phyloP scores from a whole-genome alignment of 164 flowering plant genomes.

The Taxillus chinensis region DNA sequence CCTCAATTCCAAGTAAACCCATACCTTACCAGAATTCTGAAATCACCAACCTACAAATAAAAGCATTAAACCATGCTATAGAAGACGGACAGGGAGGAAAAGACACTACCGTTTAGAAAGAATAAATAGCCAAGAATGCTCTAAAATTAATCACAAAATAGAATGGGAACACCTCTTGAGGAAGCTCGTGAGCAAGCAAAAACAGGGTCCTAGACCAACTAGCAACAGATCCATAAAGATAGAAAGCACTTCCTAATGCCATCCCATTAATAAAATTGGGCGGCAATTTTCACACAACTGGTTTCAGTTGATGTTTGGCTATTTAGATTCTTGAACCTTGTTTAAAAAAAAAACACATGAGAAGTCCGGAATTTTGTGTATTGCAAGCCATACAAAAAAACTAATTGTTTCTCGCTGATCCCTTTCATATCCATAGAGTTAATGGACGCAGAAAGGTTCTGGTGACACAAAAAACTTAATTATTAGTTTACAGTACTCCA shows the following conservation, averaged over 20 bases:
- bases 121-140: too few relatives aligned
- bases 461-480: too few relatives aligned
- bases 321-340: too few relatives aligned
- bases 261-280: conserved; percentile 98
- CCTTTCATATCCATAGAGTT: too few relatives aligned
- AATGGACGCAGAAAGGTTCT: too few relatives aligned
- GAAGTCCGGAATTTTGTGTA: too few relatives aligned
- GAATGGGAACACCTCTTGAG: conserved; percentile 73
- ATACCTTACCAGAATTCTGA: conserved; percentile 90
- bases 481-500: too few relatives aligned
- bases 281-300: conserved; percentile 40
- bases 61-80: background rate
- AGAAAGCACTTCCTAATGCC: conserved; percentile 98
- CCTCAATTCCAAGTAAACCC: conserved; percentile 72
- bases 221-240: conserved; percentile 89
- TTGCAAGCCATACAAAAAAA: too few relatives aligned
- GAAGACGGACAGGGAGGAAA: background rate
- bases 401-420: too few relatives aligned
- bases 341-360: too few relatives aligned
- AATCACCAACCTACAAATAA: conserved; percentile 91
- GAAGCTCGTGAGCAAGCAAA: conserved; percentile 95
- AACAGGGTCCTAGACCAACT: conserved; percentile 98
- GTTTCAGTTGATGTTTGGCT: too few relatives aligned
- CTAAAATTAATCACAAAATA: background rate
- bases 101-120: too few relatives aligned